These are phyloP conservation scores for Lecanicillium sp. DNA, from an alignment of 2,329 filamentous ascomycete species.

Conservation along the genomic window DNA sequence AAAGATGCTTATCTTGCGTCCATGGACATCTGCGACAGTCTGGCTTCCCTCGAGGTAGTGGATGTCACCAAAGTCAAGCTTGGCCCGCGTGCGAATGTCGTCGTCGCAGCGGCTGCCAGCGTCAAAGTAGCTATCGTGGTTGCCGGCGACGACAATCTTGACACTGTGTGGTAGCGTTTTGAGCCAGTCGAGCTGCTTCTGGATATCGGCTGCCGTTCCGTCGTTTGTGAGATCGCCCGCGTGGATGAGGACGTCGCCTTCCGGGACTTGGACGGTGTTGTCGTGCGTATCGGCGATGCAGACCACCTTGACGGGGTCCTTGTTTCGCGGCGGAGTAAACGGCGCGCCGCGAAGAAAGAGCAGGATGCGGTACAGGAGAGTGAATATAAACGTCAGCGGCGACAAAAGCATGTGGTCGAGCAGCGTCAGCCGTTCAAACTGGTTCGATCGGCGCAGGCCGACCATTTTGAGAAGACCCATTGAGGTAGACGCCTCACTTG, in stretches of 20 bases:
- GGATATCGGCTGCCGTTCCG: slow-evolving; percentile 65
- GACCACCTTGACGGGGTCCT: slow-evolving; percentile 61
- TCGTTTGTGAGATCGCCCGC: slow-evolving; percentile 75
- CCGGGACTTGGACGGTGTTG: slow-evolving; percentile 51
- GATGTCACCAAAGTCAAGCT: slow-evolving; percentile 58
- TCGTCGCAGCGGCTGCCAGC: slow-evolving; percentile 47
- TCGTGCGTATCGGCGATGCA: slow-evolving; percentile 89
- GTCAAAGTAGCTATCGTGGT: slow-evolving; percentile 86
- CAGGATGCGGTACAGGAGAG: slow-evolving; percentile 55
- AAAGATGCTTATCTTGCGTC: slow-evolving; percentile 53
- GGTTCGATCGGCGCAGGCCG: slow-evolving; percentile 37
- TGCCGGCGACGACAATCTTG: slow-evolving; percentile 78
- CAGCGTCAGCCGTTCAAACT: slow-evolving; percentile 42
- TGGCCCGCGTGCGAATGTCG: slow-evolving; percentile 42
- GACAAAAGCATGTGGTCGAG: slow-evolving; percentile 59
- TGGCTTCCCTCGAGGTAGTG: slow-evolving; percentile 67
- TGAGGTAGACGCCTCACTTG: not conserved
- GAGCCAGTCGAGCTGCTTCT: slow-evolving; percentile 80
- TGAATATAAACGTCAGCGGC: slow-evolving; percentile 56
- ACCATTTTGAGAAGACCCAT: slow-evolving; percentile 39
- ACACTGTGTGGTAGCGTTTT: slow-evolving; percentile 62
- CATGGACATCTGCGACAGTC: slow-evolving; percentile 54
- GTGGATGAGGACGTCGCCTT: slow-evolving; percentile 81
- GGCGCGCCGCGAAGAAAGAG: slow-evolving; percentile 60
- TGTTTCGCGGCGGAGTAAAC: slow-evolving; percentile 45